These are phyloP conservation scores for Hypomyces perniciosus DNA, from an alignment of 2,329 filamentous ascomycete species.

Conservation along the genomic window DNA sequence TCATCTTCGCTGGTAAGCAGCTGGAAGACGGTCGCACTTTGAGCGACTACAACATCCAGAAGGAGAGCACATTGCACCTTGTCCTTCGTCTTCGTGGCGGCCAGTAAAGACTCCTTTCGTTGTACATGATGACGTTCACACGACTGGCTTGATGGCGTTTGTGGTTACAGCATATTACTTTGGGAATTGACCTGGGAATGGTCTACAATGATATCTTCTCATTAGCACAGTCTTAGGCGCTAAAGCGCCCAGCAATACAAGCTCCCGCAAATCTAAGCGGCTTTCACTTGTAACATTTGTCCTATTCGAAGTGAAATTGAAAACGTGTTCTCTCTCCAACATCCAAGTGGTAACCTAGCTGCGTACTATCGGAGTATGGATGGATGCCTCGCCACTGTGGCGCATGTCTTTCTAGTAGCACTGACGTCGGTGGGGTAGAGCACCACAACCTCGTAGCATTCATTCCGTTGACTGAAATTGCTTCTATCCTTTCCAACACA, in stretches of 20 bases:
- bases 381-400: too few relatives aligned
- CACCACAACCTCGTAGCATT: not conserved
- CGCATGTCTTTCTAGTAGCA: too few relatives aligned
- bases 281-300: not conserved
- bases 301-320: too few relatives aligned
- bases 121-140: constrained; percentile 60
- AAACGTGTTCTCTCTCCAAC: too few relatives aligned
- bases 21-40: constrained; percentile 89
- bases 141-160: constrained; percentile 51
- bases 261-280: not conserved
- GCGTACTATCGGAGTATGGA: too few relatives aligned
- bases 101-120: constrained; percentile 28
- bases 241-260: not conserved
- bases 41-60: constrained; percentile 93
- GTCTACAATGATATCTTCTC: not conserved
- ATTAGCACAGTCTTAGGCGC: not conserved
- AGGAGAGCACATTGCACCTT: constrained; percentile 80
- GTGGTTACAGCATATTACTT: constrained; percentile 16
- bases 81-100: constrained; percentile 89
- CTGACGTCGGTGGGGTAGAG: too few relatives aligned
- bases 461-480: not conserved
- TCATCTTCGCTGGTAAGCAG: constrained; percentile 96
- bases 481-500: not conserved
- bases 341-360: too few relatives aligned
- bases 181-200: constrained; percentile 4